A percentile compares a stretch with the other conserved stretches of the same genome.
These are phyloP conservation scores for Capsicum pubescens DNA, from an alignment of 257 asterid species.

Conservation along the genomic window DNA sequence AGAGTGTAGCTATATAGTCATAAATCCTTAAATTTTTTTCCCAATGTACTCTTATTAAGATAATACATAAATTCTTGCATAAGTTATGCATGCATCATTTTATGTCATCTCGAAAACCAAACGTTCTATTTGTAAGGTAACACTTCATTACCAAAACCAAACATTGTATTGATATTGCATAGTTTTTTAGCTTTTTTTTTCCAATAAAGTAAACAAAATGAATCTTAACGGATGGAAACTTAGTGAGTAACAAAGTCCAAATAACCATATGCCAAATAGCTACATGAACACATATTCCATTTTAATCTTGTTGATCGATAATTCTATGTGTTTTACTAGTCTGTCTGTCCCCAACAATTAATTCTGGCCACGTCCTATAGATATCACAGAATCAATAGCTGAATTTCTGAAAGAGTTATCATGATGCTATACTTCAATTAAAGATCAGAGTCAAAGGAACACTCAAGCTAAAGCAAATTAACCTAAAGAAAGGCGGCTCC, in stretches of 20 bases:
- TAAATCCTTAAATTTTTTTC: not conserved
- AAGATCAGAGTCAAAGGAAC: not conserved
- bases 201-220: not conserved
- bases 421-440: not conserved
- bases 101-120: not conserved
- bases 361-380: not conserved
- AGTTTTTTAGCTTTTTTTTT: not conserved
- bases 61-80: conserved; percentile 7
- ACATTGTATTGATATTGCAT: conserved; percentile 1
- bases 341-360: not conserved
- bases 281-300: not conserved
- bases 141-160: not conserved
- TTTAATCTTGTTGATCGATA: not conserved
- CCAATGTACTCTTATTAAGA: not conserved
- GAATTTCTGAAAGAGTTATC: not conserved
- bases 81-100: conserved; percentile 20
- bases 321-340: not conserved
- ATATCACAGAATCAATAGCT: not conserved
- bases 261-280: not conserved
- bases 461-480: not conserved
- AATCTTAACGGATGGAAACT: not conserved
- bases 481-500: not conserved
- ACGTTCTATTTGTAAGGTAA: not conserved
- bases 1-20: not conserved
- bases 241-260: not conserved